Evolutionary conservation across 2,329 filamentous ascomycete genomes (phyloP).

Genomic region (Arthrocladium fulminans): DNA sequence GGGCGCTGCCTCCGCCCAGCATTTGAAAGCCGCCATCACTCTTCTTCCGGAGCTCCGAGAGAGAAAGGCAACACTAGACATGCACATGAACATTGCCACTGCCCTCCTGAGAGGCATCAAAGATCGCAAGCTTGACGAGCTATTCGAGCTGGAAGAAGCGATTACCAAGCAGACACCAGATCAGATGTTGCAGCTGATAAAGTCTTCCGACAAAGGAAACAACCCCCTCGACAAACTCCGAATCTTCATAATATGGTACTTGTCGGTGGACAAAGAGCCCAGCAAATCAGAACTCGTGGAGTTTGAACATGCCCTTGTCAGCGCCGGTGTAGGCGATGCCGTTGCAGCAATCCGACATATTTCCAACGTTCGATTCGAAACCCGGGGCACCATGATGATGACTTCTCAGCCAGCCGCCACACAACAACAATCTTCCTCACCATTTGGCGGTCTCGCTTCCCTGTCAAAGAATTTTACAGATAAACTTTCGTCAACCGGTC

Average conservation of each 20-base stretch:
- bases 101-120: conserved; percentile 76
- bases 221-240: conserved; percentile 82
- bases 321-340: conserved; percentile 58
- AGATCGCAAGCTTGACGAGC: conserved; percentile 88
- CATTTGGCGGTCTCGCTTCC: conserved; percentile 88
- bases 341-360: conserved; percentile 74
- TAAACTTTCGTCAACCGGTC: conserved; percentile 83
- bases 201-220: conserved; percentile 69
- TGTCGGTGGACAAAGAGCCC: conserved; percentile 86
- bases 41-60: conserved; percentile 84
- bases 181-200: conserved; percentile 80
- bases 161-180: conserved; percentile 84
- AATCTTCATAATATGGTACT: conserved; percentile 92
- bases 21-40: conserved; percentile 92
- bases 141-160: conserved; percentile 88
- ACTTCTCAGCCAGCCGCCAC: conserved; percentile 47
- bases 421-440: conserved; percentile 35
- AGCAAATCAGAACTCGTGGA: conserved; percentile 71
- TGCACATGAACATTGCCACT: conserved; percentile 98
- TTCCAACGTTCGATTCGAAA: conserved; percentile 83
- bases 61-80: conserved; percentile 84
- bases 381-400: conserved; percentile 95
- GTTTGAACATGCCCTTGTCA: conserved; percentile 74
- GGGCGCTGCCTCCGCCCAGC: conserved; percentile 70
- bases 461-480: conserved; percentile 89